Base-by-base conservation (phyloP, 225 moss, liverwort and hornwort species). In the Thuidium tamariscinum region DNA sequence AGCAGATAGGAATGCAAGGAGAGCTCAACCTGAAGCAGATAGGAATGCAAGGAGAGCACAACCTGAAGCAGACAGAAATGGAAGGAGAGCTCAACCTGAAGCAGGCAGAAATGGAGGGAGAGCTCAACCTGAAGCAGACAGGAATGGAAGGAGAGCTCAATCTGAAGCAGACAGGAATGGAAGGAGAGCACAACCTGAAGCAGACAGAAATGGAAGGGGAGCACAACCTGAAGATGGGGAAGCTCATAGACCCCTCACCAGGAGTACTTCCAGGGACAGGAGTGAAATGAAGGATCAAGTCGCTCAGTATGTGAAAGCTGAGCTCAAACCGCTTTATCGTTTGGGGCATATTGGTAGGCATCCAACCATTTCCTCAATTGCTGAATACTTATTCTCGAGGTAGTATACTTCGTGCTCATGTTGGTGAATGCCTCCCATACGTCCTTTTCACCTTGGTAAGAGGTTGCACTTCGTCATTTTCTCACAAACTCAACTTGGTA, bases 331-430 rank as follows among this genome's bases (percentile, higher is more conserved):
- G 16, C 91, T 95, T 59, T 94, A 94, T 77, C 88, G 92, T 65
- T 89, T 92, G 87, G 95, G 96, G 74, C 94, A 94, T 78, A 96
- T 98, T 78, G 96, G 97, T 98, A 93, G 39, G 70, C 67, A 66
- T 75, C 36, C 16, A 86, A 86, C 11, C 27, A 6, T 77, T 84
- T 82, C 56, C 51, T 72, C 34, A 63, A 54, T 51, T 78, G 23
- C 69, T 69, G 46, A 37, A 77, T 64, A 36, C 57, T 41, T 72
- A 4, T 39, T 71, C 55, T 84, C 23, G 52, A 62, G 21, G 44
- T 63, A 39, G 74, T 63, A n/a, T 78, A 56, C 37, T 64, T 66
- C 42, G 7, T 63, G 18, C 37, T 79, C 32, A 56, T 77, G 56
- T 32, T 82, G 29, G 26, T 65, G 77, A 81, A 55, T 48, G 59